Evolutionary conservation across 1,284 basidiomycete genomes (phyloP).

Genomic region (Tausonia pullulans): DNA sequence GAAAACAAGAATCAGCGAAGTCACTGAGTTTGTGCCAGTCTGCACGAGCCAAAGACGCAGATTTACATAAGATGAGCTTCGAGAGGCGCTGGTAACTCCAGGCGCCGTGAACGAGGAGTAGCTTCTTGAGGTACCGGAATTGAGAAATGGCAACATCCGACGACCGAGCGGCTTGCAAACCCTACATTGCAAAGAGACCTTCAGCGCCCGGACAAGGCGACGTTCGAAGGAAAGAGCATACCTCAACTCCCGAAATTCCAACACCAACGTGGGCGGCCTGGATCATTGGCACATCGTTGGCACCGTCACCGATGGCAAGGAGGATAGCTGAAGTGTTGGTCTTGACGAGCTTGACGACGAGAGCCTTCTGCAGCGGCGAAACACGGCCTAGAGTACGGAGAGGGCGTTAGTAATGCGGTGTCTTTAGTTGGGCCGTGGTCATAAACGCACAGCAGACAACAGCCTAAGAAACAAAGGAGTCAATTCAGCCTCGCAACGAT

Average conservation of each 20-base stretch:
- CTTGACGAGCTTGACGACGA: slow-evolving; percentile 97
- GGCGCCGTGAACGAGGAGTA: slow-evolving; percentile 90
- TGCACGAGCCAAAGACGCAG: slow-evolving; percentile 20
- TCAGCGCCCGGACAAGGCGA: too few relatives aligned
- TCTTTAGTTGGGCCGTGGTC: too few relatives aligned
- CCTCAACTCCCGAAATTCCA: slow-evolving; percentile 95
- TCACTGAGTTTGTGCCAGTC: slow-evolving; percentile 7
- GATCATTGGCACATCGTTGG: slow-evolving; percentile 51
- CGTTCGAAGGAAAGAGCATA: slow-evolving; percentile 29
- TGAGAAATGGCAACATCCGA: slow-evolving; percentile 97
- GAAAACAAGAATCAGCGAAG: not conserved
- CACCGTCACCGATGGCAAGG: slow-evolving; percentile 71
- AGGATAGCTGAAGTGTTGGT: slow-evolving; percentile 85
- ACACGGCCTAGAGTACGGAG: slow-evolving; percentile 61
- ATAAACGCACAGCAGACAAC: slow-evolving; percentile 78
- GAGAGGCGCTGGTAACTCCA: slow-evolving; percentile 96
- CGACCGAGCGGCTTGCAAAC: slow-evolving; percentile 91
- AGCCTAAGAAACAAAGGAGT: slow-evolving; percentile 37
- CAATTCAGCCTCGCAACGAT: slow-evolving; percentile 8
- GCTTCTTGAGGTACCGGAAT: slow-evolving; percentile 91
- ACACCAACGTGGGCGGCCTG: slow-evolving; percentile 63
- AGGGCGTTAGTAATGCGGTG: not conserved
- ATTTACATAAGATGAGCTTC: slow-evolving; percentile 85
- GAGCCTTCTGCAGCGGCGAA: slow-evolving; percentile 92
- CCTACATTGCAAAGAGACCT: slow-evolving; percentile 38